Base-by-base conservation (phyloP, 306 rosid species). In the Ochetophila trinervis region DNA sequence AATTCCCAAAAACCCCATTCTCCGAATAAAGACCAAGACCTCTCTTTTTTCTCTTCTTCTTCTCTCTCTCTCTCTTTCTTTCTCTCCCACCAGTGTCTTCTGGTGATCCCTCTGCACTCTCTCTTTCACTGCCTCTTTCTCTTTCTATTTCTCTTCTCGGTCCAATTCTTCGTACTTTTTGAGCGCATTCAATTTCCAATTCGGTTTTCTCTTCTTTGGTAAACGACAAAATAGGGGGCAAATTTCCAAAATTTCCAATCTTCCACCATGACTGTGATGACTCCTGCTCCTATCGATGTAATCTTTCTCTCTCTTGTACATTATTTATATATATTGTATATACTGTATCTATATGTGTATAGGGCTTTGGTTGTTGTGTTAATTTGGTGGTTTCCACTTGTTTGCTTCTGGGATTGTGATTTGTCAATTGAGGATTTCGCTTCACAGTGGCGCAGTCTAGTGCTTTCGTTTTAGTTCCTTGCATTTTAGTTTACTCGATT, bases 231-330 rank as follows among this genome's bases (percentile, higher is more conserved):
- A 27, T 1, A 27, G 4, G 32, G 4, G 4, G 32, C 32, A 27
- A 27, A 27, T 1, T 27, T 27, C 32, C 32, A 4, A 27, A 27
- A 2, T 27, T 27, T 27, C 4, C 32, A 27, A 27, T 27, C 32
- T 79, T 65, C 74, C 36, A 52, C 78, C 87, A 84, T 82, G 88
- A 87, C 94, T 37, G 85, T 87, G 48, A 66, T 82, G 84, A 80
- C 90, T 63, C 94, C 94, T 63, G 85, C 84, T 70, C 88, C 97
- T 77, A 72, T 90, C 78, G 95, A 90, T 67, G 97, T 90, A 30
- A 53, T 69, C 65, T 69, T 60, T 72, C 66, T 63, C 51, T 40
- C 3, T 32, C 80, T 69, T 52, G 5, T 34, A 15, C 27, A 10
- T 59, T 57, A 3, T 55, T 8, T 17, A 9, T 62, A 53, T 48